Base-by-base conservation (phyloP, 2,329 filamentous ascomycete genomes). In the Microdochium bolleyi region DNA sequence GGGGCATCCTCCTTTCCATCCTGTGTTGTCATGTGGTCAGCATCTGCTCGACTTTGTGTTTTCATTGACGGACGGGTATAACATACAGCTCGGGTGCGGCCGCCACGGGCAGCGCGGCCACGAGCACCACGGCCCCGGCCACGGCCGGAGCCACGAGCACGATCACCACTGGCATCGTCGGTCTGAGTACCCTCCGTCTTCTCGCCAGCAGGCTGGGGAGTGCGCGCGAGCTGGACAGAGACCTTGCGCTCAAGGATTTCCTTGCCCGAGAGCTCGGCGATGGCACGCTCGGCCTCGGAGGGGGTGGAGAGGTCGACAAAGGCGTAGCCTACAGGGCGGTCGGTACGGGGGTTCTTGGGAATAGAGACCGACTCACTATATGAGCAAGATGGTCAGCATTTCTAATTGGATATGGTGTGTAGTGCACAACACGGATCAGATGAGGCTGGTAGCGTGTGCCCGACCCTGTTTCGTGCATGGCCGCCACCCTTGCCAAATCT, bases 191-290 rank as follows among this genome's bases (percentile, higher is more conserved):
- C 82, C 66, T 91, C 89, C 49, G 73, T 67, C 80, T 88, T 89
- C 73, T 91, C 88, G 61, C 83, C 85, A 65, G 87, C 81, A 61
- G 88, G 81, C 78, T 97, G 92, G 55, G 92, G 92, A 82, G 96
- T 97, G 78, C 92, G 92, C 67, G 94, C 94, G 67, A 96, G 87
- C 80, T 99, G 94, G 62, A 99, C 94, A 48, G 92, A 97, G 68
- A 97, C 94, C 87, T 97, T 97, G 74, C 94, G 92, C 75, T 96
- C 91, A 55, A 97, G 85, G 66, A 99, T 94, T 77, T 95, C 91
- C 80, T 96, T 92, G 73, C 92, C 92, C 66, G 94, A 96, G 61
- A 99, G 88, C 76, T 96, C 90, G 64, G 83, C 80, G 65, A 99
- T 97, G 68, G 94, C 94, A 72, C 91, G 89, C 76, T 96, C 89